A percentile compares a stretch with the other conserved stretches of the same genome.
Evolutionary conservation across 495 filamentous ascomycete genomes (phyloP).

Genomic region (Neurospora sp.): DNA sequence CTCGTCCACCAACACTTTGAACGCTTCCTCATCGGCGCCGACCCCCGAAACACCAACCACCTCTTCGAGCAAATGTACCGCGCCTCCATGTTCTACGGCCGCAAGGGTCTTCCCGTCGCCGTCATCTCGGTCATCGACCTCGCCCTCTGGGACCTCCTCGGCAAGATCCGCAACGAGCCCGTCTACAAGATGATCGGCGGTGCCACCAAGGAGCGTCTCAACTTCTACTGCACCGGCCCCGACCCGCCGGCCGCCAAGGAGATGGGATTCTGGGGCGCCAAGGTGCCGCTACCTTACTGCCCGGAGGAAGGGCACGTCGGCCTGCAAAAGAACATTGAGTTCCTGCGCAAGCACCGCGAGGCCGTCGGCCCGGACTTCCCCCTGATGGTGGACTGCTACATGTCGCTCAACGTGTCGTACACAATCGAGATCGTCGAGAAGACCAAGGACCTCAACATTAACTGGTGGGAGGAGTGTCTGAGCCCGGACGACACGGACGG

Average conservation of each 20-base stretch:
- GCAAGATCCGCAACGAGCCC: constrained; percentile 82
- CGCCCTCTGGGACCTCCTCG: constrained; percentile 82
- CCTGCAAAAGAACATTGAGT: constrained; percentile 79
- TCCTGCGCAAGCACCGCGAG: constrained; percentile 72
- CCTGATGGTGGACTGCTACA: constrained; percentile 92
- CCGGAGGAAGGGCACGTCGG: constrained; percentile 77
- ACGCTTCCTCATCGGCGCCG: constrained; percentile 78
- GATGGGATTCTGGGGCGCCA: constrained; percentile 81
- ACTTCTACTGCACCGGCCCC: constrained; percentile 92
- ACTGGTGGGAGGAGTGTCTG: constrained; percentile 95
- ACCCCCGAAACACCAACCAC: constrained; percentile 79
- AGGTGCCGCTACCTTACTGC: constrained; percentile 80
- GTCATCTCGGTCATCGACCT: constrained; percentile 91
- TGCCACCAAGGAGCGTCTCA: constrained; percentile 62
- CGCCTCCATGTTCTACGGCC: constrained; percentile 88
- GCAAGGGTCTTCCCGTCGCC: constrained; percentile 80
- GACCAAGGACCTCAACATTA: constrained; percentile 70
- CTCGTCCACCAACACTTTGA: constrained; percentile 84
- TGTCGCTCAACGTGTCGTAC: constrained; percentile 85
- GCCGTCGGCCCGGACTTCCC: constrained; percentile 83
- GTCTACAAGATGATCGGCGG: constrained; percentile 93
- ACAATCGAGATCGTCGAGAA: constrained; percentile 83
- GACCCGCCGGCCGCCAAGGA: constrained; percentile 66
- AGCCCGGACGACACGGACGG: constrained; percentile 81
- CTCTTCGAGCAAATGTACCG: constrained; percentile 95